These are phyloP conservation scores for Ambrosiella cleistominuta DNA, from an alignment of 2,329 filamentous ascomycete species.

Conservation along the genomic window DNA sequence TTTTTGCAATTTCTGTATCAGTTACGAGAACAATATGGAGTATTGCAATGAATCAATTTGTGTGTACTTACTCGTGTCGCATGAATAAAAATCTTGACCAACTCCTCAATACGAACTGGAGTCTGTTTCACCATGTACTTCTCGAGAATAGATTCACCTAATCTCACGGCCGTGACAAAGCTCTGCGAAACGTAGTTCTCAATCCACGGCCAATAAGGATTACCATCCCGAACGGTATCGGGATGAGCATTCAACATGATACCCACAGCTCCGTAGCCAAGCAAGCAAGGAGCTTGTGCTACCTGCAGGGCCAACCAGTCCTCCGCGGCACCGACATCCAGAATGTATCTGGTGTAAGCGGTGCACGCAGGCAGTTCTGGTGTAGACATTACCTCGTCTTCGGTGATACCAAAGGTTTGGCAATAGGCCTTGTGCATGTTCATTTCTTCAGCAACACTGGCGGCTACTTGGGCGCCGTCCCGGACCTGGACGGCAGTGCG, in stretches of 20 bases:
- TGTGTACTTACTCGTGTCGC: slow-evolving; percentile 52
- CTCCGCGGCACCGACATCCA: slow-evolving; percentile 73
- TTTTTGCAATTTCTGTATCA: not conserved
- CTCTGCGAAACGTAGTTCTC: slow-evolving; percentile 72
- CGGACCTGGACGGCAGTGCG: slow-evolving; percentile 56
- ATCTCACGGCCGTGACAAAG: slow-evolving; percentile 52
- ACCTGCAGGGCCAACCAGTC: slow-evolving; percentile 80
- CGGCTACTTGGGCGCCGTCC: slow-evolving; percentile 38
- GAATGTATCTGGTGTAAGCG: slow-evolving; percentile 64
- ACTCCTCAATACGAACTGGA: slow-evolving; percentile 57
- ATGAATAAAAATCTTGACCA: slow-evolving; percentile 70
- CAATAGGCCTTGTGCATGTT: slow-evolving; percentile 71
- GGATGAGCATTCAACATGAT: slow-evolving; percentile 47
- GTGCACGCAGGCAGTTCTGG: slow-evolving; percentile 47
- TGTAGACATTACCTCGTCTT: slow-evolving; percentile 51
- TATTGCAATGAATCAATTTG: not conserved
- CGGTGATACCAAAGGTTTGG: slow-evolving; percentile 57
- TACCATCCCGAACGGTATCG: slow-evolving; percentile 43
- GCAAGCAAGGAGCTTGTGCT: slow-evolving; percentile 66
- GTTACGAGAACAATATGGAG: not conserved
- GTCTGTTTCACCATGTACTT: slow-evolving; percentile 56
- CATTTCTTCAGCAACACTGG: slow-evolving; percentile 65
- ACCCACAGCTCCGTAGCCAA: slow-evolving; percentile 77
- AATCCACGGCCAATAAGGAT: slow-evolving; percentile 80
- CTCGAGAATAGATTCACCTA: slow-evolving; percentile 59